phyloP scores from a whole-genome alignment of 2,329 filamentous ascomycete species.

The Trichoderma koningii region DNA sequence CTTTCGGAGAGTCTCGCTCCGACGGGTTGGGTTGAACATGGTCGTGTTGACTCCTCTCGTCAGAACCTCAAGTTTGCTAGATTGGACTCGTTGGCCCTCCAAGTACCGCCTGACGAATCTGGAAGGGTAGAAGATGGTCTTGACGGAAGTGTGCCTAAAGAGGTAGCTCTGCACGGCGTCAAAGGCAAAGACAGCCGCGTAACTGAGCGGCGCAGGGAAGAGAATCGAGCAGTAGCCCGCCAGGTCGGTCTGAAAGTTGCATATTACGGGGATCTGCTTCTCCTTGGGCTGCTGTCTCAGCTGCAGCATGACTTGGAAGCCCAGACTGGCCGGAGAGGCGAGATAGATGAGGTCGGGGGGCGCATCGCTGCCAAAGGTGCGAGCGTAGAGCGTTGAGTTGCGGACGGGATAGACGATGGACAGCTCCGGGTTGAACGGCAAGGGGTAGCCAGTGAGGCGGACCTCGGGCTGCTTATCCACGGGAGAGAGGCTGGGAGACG shows the following conservation, averaged over 20 bases:
- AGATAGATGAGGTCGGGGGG: conserved; percentile 69
- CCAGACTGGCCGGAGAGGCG: conserved; percentile 68
- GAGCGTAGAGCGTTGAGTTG: conserved; percentile 60
- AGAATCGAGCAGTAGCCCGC: conserved; percentile 69
- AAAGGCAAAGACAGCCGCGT: conserved; percentile 63
- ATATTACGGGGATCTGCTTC: conserved; percentile 60
- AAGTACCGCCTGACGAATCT: conserved; percentile 64
- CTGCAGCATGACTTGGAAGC: conserved; percentile 72
- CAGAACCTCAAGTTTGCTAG: conserved; percentile 60
- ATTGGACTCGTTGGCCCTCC: conserved; percentile 56
- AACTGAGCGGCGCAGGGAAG: conserved; percentile 64
- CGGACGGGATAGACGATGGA: conserved; percentile 70
- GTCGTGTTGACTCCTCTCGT: conserved; percentile 66
- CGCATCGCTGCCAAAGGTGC: conserved; percentile 55
- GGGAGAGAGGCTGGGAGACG: conserved; percentile 39
- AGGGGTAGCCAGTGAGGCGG: conserved; percentile 63
- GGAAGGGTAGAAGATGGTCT: conserved; percentile 70
- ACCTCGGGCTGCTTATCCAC: conserved; percentile 50
- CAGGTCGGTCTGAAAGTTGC: conserved; percentile 73
- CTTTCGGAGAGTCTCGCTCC: conserved; percentile 54
- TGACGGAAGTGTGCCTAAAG: conserved; percentile 62
- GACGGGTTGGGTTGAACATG: conserved; percentile 58
- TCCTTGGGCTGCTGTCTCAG: conserved; percentile 59
- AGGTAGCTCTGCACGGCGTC: conserved; percentile 66
- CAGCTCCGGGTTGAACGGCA: conserved; percentile 72